phyloP scores from a whole-genome alignment of 2,329 filamentous ascomycete species.

The Fusarium musae region DNA sequence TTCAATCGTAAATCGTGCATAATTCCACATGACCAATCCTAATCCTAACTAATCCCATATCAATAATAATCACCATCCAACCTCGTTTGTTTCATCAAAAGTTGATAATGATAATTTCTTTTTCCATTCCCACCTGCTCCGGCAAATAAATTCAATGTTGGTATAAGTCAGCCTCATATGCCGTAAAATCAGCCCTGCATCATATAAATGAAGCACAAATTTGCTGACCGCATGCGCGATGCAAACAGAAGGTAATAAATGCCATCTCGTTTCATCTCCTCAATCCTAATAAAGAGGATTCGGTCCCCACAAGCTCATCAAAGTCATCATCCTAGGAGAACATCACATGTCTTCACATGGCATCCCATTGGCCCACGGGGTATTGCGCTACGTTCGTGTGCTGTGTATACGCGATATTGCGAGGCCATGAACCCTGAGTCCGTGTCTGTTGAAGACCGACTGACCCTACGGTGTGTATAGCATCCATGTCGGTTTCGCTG shows the following conservation, averaged over 20 bases:
- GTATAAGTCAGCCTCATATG: conserved; percentile 5
- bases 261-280: conserved; percentile 17
- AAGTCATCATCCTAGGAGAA: neutral
- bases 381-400: conserved; percentile 31
- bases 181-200: conserved; percentile 20
- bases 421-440: conserved; percentile 36
- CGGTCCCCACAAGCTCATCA: conserved; percentile 9
- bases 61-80: neutral
- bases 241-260: conserved; percentile 8
- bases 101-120: conserved; percentile 9
- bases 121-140: conserved; percentile 10
- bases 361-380: conserved; percentile 33
- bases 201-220: conserved; percentile 30
- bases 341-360: conserved; percentile 5
- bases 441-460: conserved; percentile 37
- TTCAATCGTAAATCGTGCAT: conserved; percentile 31
- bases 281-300: conserved; percentile 13
- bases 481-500: conserved; percentile 44
- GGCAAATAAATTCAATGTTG: conserved; percentile 11
- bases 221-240: conserved; percentile 13
- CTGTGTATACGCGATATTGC: conserved; percentile 36
- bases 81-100: neutral
- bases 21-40: conserved; percentile 1
- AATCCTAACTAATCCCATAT: neutral
- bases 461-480: conserved; percentile 35